Percentiles rank a stretch among this genome's conserved stretches.
These are phyloP conservation scores for Crithidia bombi DNA, from an alignment of 208 protist species.

Conservation along the genomic window DNA sequence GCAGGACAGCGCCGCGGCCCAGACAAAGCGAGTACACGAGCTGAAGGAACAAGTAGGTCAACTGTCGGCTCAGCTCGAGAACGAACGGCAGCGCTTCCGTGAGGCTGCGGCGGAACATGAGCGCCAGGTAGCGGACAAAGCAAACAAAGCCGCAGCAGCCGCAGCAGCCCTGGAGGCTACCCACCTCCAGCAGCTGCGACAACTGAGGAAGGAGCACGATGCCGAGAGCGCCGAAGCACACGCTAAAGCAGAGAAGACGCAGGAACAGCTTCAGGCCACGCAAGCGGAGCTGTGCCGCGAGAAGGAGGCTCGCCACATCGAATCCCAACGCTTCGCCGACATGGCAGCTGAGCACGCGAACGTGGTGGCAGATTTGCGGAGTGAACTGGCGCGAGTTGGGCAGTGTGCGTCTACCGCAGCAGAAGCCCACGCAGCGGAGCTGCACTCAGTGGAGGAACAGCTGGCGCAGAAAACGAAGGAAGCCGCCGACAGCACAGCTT, in stretches of 20 bases:
- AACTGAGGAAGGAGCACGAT: neutral
- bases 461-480: conserved; percentile 13
- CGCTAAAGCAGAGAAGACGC: neutral
- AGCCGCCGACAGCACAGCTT: neutral
- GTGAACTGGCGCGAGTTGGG: conserved; percentile 11
- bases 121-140: neutral
- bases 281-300: conserved; percentile 7
- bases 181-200: neutral
- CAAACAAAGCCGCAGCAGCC: neutral
- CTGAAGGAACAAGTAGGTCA: conserved; percentile 9
- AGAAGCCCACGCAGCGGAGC: neutral
- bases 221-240: neutral
- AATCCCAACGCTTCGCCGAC: neutral
- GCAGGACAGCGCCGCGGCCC: neutral
- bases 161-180: neutral
- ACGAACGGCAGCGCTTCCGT: neutral
- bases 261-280: conserved; percentile 6
- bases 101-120: neutral
- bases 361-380: conserved; percentile 1
- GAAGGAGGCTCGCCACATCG: conserved; percentile 8
- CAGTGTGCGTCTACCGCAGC: neutral
- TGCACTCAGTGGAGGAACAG: neutral
- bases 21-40: neutral
- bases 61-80: neutral
- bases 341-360: neutral